A percentile compares a stretch with the other conserved stretches of the same genome.
phyloP scores from a whole-genome alignment of 352 stramenopile genomes.

The Pythium sukuiense region DNA sequence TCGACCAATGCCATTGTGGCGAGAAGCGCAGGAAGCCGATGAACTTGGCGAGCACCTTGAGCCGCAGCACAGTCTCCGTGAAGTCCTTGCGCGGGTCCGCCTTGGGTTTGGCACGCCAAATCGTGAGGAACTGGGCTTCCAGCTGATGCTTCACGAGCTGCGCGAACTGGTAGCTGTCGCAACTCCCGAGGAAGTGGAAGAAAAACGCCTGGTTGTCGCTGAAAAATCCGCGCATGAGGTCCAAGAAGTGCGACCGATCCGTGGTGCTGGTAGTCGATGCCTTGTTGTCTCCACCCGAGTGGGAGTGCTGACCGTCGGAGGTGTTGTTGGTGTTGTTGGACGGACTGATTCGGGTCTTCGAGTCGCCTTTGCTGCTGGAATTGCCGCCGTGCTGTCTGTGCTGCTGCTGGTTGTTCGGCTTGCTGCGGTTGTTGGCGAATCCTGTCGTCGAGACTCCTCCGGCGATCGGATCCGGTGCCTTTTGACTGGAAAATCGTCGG shows the following conservation, averaged over 20 bases:
- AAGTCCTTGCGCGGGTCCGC: conserved; percentile 56
- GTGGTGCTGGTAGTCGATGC: not conserved
- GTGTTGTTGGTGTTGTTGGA: not conserved
- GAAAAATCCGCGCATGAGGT: conserved; percentile 43
- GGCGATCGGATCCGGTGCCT: not conserved
- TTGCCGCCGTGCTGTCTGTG: not conserved
- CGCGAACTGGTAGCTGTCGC: conserved; percentile 66
- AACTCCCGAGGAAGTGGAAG: conserved; percentile 64
- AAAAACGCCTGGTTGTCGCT: conserved; percentile 78
- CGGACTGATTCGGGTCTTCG: not conserved
- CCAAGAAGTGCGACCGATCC: conserved; percentile 12
- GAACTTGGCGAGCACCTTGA: conserved; percentile 72
- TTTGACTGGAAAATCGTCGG: conserved; percentile 62
- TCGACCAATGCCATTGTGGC: conserved; percentile 56
- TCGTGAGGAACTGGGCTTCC: conserved; percentile 44
- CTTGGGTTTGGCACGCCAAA: conserved; percentile 23
- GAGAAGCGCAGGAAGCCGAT: conserved; percentile 65
- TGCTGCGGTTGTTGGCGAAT: conserved; percentile 1
- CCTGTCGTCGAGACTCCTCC: conserved; percentile 6
- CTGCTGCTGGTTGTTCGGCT: not conserved
- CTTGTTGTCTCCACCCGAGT: not conserved
- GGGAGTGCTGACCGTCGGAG: not conserved
- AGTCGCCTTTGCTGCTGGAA: not conserved
- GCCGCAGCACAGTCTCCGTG: conserved; percentile 52
- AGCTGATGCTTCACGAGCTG: conserved; percentile 60